Evolutionary conservation across 2,329 filamentous ascomycete genomes (phyloP).

Genomic region (Dactylellina drechsleri): DNA sequence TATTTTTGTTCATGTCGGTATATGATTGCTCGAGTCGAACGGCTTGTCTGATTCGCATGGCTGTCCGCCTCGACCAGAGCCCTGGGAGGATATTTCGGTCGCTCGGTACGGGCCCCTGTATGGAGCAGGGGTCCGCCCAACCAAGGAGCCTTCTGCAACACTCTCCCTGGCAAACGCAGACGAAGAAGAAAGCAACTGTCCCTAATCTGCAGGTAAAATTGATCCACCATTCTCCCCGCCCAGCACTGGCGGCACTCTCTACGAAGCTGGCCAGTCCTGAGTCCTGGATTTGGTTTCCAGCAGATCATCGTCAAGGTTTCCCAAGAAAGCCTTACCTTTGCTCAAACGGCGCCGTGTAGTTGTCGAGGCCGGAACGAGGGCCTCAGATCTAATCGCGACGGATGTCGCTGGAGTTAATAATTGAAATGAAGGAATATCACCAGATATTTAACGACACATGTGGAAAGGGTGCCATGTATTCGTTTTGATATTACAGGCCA

Average conservation of each 20-base stretch:
- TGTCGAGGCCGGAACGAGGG: slow-evolving; percentile 21
- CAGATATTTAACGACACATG: slow-evolving; percentile 10
- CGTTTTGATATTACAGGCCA: too few relatives aligned
- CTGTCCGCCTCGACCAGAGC: slow-evolving; percentile 19
- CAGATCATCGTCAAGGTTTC: slow-evolving; percentile 35
- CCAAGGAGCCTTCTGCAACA: slow-evolving; percentile 54
- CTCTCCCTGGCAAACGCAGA: slow-evolving; percentile 44
- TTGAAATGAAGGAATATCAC: slow-evolving; percentile 38
- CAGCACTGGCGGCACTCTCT: slow-evolving; percentile 49
- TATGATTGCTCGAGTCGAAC: too few relatives aligned
- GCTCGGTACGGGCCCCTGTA: slow-evolving; percentile 43
- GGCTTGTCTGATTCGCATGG: slow-evolving; percentile 6
- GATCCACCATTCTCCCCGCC: slow-evolving; percentile 48
- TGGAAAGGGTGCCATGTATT: slow-evolving; percentile 25
- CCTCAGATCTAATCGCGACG: slow-evolving; percentile 34
- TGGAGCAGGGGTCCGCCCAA: slow-evolving; percentile 48
- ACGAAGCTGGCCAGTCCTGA: slow-evolving; percentile 29
- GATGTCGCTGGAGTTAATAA: slow-evolving; percentile 15
- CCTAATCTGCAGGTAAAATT: slow-evolving; percentile 55
- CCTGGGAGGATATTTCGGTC: slow-evolving; percentile 28
- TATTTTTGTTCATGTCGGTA: too few relatives aligned
- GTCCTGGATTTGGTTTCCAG: slow-evolving; percentile 31
- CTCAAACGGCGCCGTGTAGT: slow-evolving; percentile 14
- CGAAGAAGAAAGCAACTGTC: slow-evolving; percentile 50
- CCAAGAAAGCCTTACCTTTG: slow-evolving; percentile 32